Evolutionary conservation across 257 asterid genomes (phyloP).

Genomic region (Nicotiana sylvestris): DNA sequence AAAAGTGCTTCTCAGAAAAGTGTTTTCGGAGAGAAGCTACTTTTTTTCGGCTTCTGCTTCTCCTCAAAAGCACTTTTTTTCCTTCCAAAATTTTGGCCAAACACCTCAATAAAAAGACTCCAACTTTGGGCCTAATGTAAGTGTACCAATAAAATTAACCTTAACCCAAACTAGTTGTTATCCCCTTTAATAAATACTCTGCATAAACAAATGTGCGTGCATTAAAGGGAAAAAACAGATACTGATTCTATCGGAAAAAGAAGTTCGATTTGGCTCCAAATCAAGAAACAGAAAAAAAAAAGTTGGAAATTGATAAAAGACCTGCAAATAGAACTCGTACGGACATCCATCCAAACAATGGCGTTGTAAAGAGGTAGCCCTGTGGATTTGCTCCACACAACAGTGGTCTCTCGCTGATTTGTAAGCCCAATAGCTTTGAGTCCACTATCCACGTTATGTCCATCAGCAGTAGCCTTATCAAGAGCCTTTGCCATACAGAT

Average conservation of each 20-base stretch:
- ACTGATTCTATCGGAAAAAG: neutral
- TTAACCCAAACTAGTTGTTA: neutral
- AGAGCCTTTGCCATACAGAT: constrained; percentile 73
- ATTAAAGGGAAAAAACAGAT: neutral
- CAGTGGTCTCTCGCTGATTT: constrained; percentile 96
- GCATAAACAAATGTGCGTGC: neutral
- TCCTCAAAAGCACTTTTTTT: no score
- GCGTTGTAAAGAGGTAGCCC: constrained; percentile 91
- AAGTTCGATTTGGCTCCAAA: neutral
- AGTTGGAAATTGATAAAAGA: neutral
- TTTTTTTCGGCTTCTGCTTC: no score
- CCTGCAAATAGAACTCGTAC: constrained; percentile 93
- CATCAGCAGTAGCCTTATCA: constrained; percentile 89
- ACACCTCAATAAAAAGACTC: neutral
- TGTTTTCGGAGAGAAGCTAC: no score
- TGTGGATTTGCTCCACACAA: constrained; percentile 94
- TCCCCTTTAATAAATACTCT: no score
- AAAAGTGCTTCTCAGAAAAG: no score
- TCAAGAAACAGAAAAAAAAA: neutral
- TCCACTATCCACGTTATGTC: constrained; percentile 68
- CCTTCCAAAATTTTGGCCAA: no score
- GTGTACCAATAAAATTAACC: neutral
- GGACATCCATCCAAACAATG: constrained; percentile 97
- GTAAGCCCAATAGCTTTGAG: constrained; percentile 91
- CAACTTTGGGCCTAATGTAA: neutral